Base-by-base conservation (phyloP, 192 early-diverging fungal species). In the Obelidium mucronatum region DNA sequence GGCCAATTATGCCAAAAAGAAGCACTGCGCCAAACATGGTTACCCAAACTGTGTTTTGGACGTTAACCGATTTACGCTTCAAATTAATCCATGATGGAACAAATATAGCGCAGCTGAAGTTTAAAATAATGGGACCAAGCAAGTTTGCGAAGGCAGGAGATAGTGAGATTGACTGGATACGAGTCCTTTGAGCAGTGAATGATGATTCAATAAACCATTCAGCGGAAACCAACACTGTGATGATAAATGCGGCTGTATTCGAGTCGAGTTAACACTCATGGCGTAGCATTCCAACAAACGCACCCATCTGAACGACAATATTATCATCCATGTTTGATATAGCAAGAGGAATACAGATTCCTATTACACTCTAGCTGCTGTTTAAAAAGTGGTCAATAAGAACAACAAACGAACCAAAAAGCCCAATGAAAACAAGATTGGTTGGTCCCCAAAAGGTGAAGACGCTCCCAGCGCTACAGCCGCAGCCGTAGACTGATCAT, bases 31-130 rank as follows among this genome's bases (percentile, higher is more conserved):
- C 75, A 5, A 55, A 31, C 35, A 83, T 76, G 4, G 83, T 40
- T 3, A 67, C 37, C 86, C 86, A 89, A 24, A 89, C 81, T 1
- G 81, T 80, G 33, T 59, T 51, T 68, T 89, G 88, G 1, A 77
- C 82, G 71, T 80, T 88, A 2, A 89, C 85, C 40, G 77, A 74
- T 24, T 74, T 79, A 68, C 74, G 70, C 78, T 89, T 89, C 11
- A 88, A 74, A 58, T 89, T 89, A 34, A 89, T 80, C 86, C 86
- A 89, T 15, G 79, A 78, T 58, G 88, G 88, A 1, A 87, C 81
- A 40, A 86, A 78, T 4, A 81, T 82, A 26, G 85, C 82, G 60
- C 80, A 83, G 1, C 86, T 81, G 48, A 88, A 66, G 74, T 88
- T 89, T 22, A 85, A 65, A 78, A 89, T 84, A 62, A 89, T 76